Base-by-base conservation (phyloP, 495 filamentous ascomycete species). In the Aspergillus heteromorphus region DNA sequence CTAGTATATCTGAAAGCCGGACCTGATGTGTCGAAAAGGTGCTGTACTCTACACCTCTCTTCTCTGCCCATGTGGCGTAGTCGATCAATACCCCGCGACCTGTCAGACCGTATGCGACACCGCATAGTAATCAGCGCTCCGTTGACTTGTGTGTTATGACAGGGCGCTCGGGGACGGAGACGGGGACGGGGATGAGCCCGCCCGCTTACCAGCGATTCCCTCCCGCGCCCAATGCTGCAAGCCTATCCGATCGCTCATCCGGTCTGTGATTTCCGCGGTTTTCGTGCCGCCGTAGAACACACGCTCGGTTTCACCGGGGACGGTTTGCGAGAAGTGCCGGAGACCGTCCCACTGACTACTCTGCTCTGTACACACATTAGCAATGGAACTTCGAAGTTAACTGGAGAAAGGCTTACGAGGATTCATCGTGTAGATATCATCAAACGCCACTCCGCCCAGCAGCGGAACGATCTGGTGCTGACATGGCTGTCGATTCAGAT, bases 311-410 rank as follows among this genome's bases (percentile, higher is more conserved):
- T 69, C 62, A 45, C 67, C 60, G 18, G 68, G 57, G 11, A 67
- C 63, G 1, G 56, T 64, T 42, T 70, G 67, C 10, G 63, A 67
- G 43, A 70, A 70, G 56, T 88, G 85, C 49, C 82, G 72, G 16
- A 88, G 77, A 17, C 83, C 82, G 65, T 90, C 87, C 87, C 87
- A 89, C 65, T 90, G 87, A 21, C 81, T 85, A 53, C 81, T 80
- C 62, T 79, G 77, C 64, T 89, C 66, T 69, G 50, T 17, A 18
- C 10, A 8, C 0, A 3, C 5, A 19, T 48, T 36, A 47, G 21
- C 13, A 11, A 7, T 16, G 7, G 8, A 16, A 27, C 17, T 5
- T 8, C 9, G 23, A 17, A 7, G 10, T 8, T n/a, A 5, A 13
- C n/a, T 47, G 6, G 1, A 14, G 6, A 7, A 8, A 1, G 14